A percentile compares a stretch with the other conserved stretches of the same genome.
Conservation (phyloP, 1,284 basidiomycete genomes). For the Athelia psychrophila region DNA sequence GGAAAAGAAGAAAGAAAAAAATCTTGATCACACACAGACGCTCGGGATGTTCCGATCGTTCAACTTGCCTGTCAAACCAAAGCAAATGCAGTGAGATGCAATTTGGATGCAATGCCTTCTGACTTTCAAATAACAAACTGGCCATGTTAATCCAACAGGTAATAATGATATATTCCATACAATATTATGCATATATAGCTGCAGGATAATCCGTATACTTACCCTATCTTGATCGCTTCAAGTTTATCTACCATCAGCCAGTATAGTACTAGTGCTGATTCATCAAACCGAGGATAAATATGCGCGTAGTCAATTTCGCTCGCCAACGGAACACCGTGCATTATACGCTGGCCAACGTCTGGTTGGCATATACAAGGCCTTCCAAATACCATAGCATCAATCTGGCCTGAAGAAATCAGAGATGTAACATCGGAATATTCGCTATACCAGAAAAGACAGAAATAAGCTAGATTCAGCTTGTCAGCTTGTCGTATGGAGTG, state of each 20-base stretch:
- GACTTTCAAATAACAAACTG: too few relatives aligned
- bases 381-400: constrained; percentile 20
- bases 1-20: too few relatives aligned
- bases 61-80: not conserved
- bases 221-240: constrained; percentile 14
- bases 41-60: too few relatives aligned
- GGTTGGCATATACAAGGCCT: constrained; percentile 21
- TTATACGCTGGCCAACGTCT: constrained; percentile 19
- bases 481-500: constrained; percentile 9
- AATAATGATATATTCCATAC: too few relatives aligned
- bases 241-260: constrained; percentile 1
- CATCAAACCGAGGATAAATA: constrained; percentile 6
- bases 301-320: constrained; percentile 9
- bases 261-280: constrained; percentile 2
- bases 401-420: constrained; percentile 6
- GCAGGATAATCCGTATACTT: constrained; percentile 21
- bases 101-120: too few relatives aligned
- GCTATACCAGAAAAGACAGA: constrained; percentile 2
- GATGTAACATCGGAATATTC: not conserved
- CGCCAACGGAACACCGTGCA: constrained; percentile 14
- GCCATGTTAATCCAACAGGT: too few relatives aligned
- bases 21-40: too few relatives aligned
- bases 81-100: too few relatives aligned
- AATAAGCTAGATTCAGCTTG: constrained; percentile 7
- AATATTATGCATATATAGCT: too few relatives aligned